Base-by-base conservation (phyloP, 2,329 filamentous ascomycete species). In the Fusarium sp. region DNA sequence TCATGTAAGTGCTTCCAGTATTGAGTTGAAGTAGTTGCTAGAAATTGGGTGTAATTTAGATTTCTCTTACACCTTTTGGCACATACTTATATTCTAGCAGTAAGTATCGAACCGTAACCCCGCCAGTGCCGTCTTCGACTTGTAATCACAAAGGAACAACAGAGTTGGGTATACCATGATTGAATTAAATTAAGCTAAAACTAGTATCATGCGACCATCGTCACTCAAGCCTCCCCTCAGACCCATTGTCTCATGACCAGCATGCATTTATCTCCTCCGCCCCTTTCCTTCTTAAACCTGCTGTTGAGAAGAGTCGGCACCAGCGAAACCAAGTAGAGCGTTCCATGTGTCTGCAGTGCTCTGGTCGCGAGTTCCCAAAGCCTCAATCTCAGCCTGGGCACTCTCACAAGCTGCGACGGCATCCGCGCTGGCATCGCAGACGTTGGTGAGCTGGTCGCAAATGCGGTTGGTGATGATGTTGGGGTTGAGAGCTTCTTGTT, bases 391-490 rank as follows among this genome's bases (percentile, higher is more conserved):
- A 1, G 85, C 81, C 79, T 89, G 82, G 4, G 88, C 89, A 25
- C 80, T 78, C 51, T 78, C 72, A 78, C 87, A 90, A 7, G 84
- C 82, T 14, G 83, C 76, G 69, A 86, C 83, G 56, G 89, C 90
- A 6, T 87, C 88, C 27, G 81, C 83, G 75, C 89, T 89, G 55
- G 89, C 89, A 41, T 82, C 81, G 80, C 90, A 92, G 40, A 89
- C 88, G 80, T 91, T 92, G 75, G 79, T 85, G 62, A 92, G 84
- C 81, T 91, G 88, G 79, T 92, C 89, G 79, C 88, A 89, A 78
- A 92, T 88, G 66, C 89, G 86, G 84, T 90, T 91, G 77, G 89
- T 90, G 82, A 92, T 92, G 83, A 92, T 92, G 82, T 88, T 87
- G 59, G 89, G 89, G 86, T 92, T 92, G 47, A 92, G 82, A 11